phyloP scores from a whole-genome alignment of 139 green algal genomes.

The Asterochloris erici region DNA sequence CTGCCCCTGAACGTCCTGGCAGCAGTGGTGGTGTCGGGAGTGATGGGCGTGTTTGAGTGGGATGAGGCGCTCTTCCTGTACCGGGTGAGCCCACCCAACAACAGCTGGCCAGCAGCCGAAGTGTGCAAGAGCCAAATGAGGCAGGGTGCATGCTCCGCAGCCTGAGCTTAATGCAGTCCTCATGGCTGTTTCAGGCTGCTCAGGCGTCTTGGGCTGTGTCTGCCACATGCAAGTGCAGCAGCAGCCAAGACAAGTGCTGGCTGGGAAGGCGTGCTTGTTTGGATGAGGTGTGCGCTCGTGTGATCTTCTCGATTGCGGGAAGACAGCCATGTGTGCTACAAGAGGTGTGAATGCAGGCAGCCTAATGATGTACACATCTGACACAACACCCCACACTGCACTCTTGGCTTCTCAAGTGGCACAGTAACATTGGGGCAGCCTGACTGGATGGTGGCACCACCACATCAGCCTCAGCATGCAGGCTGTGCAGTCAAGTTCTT shows the following conservation, averaged over 20 bases:
- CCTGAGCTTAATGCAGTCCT: too few relatives aligned
- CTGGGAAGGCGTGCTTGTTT: not conserved
- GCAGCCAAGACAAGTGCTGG: too few relatives aligned
- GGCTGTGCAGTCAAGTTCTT: not conserved
- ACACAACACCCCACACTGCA: too few relatives aligned
- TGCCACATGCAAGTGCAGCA: not conserved
- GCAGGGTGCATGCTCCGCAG: too few relatives aligned
- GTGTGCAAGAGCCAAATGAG: not conserved
- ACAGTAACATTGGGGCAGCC: too few relatives aligned
- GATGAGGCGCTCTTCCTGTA: conserved; percentile 36
- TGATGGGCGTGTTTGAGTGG: conserved; percentile 56
- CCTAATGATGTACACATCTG: too few relatives aligned
- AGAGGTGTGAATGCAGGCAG: too few relatives aligned
- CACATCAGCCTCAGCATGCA: not conserved
- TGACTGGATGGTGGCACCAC: not conserved
- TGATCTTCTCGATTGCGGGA: not conserved
- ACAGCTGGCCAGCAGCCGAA: not conserved
- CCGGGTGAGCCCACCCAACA: not conserved
- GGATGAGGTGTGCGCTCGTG: not conserved
- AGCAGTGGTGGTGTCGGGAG: conserved; percentile 55
- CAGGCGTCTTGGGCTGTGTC: not conserved
- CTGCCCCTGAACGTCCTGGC: conserved; percentile 63
- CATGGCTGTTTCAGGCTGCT: too few relatives aligned
- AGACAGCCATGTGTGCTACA: too few relatives aligned
- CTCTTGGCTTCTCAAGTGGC: too few relatives aligned